Evolutionary conservation across 768 basidiomycete species (phyloP), one percentile per base, ranked within the genome.

Genomic region (Leccinum disarticulatum): DNA sequence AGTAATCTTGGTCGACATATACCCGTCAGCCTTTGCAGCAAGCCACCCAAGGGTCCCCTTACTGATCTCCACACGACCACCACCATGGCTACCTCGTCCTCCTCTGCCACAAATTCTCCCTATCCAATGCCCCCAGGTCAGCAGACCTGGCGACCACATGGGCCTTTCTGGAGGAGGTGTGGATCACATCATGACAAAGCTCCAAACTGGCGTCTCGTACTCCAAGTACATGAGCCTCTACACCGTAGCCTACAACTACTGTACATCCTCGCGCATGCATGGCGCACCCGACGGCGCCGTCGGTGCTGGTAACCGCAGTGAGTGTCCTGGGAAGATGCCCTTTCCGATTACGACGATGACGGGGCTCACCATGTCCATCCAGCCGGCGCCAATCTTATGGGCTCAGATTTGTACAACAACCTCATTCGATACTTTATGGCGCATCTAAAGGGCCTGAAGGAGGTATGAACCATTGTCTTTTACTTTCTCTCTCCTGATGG

Each of bases 241-340:
- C 76, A 96, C 95, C 25, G 92, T 94, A 55, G 91, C 93, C 9
- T 98, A 99, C 81, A 98, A 98, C 79, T 98, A 96, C 74, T 99
- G 97, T 71, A 98, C 93, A 28, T 90, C 90, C 30, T 90, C 90
- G 3, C 88, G 87, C 73, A 89, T 88, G 87, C 84, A 83, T 67
- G 80, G 80, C 51, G 76, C 70, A 25, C 76, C 78, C 19, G 75
- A 78, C 27, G 67, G 68, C n/a, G 30, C 56, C 25, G 66, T 73
- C 3, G 71, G 74, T 10, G 60, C 76, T 17, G 75, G 78, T 4
- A 77, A 73, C 66, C 81, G 88, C 70, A 86, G 89, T 91, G 69
- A 77, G 87, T 81, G 25, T 13, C 31, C 54, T 63, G 52, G 68
- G 62, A 70, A 58, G 69, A 71, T 70, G 55, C 54, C 56, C 57